Evolutionary conservation across 257 asterid species (phyloP), one percentile per base, ranked within the genome.

Genomic region (Penstemon eatonii): DNA sequence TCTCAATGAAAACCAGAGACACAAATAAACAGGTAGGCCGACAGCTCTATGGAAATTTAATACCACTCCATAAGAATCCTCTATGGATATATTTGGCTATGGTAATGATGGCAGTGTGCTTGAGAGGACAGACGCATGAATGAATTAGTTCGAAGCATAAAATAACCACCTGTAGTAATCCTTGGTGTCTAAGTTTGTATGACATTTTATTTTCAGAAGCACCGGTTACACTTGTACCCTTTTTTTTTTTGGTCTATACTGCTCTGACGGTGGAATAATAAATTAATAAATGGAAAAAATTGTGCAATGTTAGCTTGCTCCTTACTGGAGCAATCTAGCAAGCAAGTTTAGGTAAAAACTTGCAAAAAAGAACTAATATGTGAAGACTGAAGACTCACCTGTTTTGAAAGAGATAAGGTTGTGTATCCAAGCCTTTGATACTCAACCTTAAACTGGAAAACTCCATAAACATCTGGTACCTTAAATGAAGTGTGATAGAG

Each of bases 381-480:
- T 3, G 5, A 40, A 5, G 3, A 37, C 2, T 42, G 53, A 65
- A 33, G 8, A 37, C 54, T 57, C 40, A 86, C 97, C 97, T 88
- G 97, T 75, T 90, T 88, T 25, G 97, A 76, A 54, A 90, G 86
- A 55, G 85, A 79, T 76, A 90, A 72, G 70, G 74, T 76, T 73
- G 96, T 80, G 69, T 86, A 88, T 60, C 97, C 97, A 75, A 90
- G 86, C 74, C 80, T 86, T 69, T 84, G 78, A 61, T 90, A 90
- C 80, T 88, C 96, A 45, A 90, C 86, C 83, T 90, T 90, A 59
- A 90, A 90, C 88, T 88, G 95, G 85, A 90, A 90, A 65, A 90
- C 97, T 50, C 97, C 97, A 77, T 90, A 90, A 63, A 87, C 89
- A 83, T 90, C 97, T 56, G 97, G 97, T 12, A 90, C 94, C 84